Evolutionary conservation across 148 eudicot species (phyloP), one percentile per base, ranked within the genome.

Genomic region (Agrostemma githago): DNA sequence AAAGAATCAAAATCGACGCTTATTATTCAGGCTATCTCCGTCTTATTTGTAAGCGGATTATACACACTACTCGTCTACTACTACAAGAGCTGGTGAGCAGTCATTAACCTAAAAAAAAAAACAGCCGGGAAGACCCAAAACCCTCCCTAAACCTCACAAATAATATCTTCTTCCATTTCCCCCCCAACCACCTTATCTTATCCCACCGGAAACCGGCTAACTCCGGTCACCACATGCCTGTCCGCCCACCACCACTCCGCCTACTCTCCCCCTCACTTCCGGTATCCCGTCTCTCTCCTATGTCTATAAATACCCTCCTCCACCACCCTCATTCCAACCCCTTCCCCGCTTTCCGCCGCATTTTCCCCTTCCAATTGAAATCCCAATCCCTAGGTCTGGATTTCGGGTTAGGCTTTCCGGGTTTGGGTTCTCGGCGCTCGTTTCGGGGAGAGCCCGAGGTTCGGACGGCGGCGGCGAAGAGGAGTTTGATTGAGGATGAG

Each of bases 401-500:
- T 72, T 82, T 77, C 21, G 76, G 71, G 38, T 66, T 81, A 57
- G 84, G 81, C 76, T 79, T 82, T 71, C 74, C 86, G 11, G 66
- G 80, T 65, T 77, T 42, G 84, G 81, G 77, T 79, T 82, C 69
- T 73, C 86, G 11, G 66, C 87, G 84, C 19, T 57, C 89, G 3
- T 62, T 68, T 6, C 66, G 82, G 38, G 39, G 74, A 56, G 62
- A 78, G 14, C 43, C 80, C 57, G 77, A 60, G 40, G 11, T 44
- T 14, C 64, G 83, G 76, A 81, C 80, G 14, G 54, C 88, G 0
- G 34, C 34, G 34, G 34, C 34, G 34, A 26, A 26, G 34, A 90
- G 85, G 85, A 95, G 93, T 63, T 72, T 95, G 74, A 76, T 87
- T 78, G 99, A 90, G 64, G 99, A 92, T 60, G 97, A 95, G 66